Conservation (phyloP, 2,329 filamentous ascomycete species). For the Cryphonectria parasitica region DNA sequence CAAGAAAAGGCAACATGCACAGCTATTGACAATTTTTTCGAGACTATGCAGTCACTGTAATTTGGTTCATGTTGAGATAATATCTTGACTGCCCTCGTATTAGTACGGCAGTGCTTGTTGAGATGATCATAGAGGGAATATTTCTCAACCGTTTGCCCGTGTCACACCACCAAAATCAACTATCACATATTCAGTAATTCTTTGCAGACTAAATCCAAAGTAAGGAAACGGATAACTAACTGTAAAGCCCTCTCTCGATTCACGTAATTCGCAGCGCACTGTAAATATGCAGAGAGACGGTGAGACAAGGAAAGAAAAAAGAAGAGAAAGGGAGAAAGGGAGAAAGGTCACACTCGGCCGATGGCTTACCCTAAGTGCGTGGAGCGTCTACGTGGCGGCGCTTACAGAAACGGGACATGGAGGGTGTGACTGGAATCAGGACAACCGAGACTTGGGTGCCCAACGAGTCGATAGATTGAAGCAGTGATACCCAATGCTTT, state of each 20-base stretch:
- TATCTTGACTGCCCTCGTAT: neutral
- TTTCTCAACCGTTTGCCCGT: neutral
- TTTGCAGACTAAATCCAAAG: neutral
- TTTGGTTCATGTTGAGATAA: neutral
- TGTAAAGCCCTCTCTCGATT: neutral
- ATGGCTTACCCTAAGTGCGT: neutral
- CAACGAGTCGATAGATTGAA: constrained; percentile 18
- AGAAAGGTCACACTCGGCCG: neutral
- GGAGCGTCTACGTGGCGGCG: constrained; percentile 6
- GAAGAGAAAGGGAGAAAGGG: neutral
- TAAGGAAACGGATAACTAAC: neutral
- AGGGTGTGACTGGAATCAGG: constrained; percentile 10
- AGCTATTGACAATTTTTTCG: neutral
- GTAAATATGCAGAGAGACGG: neutral
- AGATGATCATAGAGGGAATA: neutral
- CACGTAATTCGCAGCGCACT: neutral
- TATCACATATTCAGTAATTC: neutral
- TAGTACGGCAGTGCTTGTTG: neutral
- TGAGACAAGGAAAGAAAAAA: neutral
- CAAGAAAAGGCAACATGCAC: neutral
- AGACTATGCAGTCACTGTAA: neutral
- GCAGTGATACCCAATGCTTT: constrained; percentile 21
- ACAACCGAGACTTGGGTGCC: constrained; percentile 15
- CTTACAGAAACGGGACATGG: constrained; percentile 11
- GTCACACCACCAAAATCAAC: neutral